These are phyloP conservation scores for Beta corolliflora DNA, from an alignment of 179 eudicot genomes.

Conservation along the genomic window DNA sequence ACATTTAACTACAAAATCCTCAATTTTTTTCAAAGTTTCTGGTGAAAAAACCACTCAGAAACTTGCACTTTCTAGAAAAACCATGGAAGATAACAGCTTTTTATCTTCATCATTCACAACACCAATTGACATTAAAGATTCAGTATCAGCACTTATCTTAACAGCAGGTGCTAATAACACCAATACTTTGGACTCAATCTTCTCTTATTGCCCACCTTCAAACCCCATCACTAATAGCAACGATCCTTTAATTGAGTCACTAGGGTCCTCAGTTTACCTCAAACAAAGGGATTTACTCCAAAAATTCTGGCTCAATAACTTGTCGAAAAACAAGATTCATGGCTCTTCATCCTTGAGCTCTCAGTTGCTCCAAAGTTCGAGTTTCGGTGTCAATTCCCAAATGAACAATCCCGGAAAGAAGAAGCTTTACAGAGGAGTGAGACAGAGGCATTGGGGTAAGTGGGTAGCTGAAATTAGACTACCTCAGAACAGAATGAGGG, in stretches of 20 bases:
- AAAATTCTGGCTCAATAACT: conserved; percentile 47
- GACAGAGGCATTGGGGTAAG: conserved; percentile 96
- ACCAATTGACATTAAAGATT: conserved; percentile 42
- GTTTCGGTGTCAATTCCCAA: conserved; percentile 16
- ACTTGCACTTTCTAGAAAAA: not conserved
- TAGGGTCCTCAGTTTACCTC: conserved; percentile 80
- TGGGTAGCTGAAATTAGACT: conserved; percentile 94
- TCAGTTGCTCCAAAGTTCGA: conserved; percentile 26
- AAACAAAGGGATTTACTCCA: conserved; percentile 70
- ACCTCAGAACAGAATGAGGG: conserved; percentile 79
- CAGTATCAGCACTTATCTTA: conserved; percentile 68
- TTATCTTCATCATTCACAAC: conserved; percentile 20
- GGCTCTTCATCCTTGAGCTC: conserved; percentile 10
- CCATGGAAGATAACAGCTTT: conserved; percentile 46
- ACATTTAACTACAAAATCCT: not conserved
- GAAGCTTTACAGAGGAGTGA: conserved; percentile 85
- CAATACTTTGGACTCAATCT: conserved; percentile 66
- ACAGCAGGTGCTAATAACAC: conserved; percentile 56
- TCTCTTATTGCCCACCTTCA: conserved; percentile 48
- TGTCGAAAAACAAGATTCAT: conserved; percentile 27
- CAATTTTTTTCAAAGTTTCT: conserved; percentile 18
- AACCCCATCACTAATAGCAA: conserved; percentile 14
- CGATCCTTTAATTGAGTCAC: conserved; percentile 39
- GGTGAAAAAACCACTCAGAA: not conserved
- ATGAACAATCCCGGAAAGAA: conserved; percentile 39